Percentiles rank a stretch among this genome's conserved stretches.
Conservation (phyloP, 148 eudicot genomes). For the Heliosperma pusillum region DNA sequence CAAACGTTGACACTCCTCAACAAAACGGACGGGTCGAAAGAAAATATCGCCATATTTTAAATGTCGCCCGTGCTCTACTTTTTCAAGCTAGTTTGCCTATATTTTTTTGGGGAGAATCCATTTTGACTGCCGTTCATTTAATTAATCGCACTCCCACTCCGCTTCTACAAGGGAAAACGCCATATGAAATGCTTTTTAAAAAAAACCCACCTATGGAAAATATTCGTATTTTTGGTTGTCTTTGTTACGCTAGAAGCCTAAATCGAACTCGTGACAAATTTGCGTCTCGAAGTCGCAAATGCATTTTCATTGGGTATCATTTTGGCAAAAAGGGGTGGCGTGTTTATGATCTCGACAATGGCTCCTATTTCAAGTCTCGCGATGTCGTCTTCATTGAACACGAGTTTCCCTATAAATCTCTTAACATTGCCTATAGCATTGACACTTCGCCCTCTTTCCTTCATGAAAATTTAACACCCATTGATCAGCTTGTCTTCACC, state of each 20-base stretch:
- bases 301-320: slow-evolving; percentile 13
- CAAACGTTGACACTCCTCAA: slow-evolving; percentile 1
- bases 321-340: slow-evolving; percentile 1
- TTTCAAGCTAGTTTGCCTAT: slow-evolving; percentile 1
- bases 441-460: no score
- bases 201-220: not conserved
- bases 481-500: no score
- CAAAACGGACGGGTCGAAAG: slow-evolving; percentile 14
- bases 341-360: not conserved
- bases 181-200: not conserved
- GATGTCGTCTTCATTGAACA: no score
- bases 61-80: not conserved
- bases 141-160: slow-evolving; percentile 8
- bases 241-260: not conserved
- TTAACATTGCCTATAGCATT: no score
- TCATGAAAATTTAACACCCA: no score
- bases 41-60: slow-evolving; percentile 8
- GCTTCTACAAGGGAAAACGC: not conserved
- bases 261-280: not conserved
- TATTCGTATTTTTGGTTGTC: not conserved
- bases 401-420: no score
- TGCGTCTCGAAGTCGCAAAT: not conserved
- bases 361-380: no score
- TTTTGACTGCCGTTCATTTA: slow-evolving; percentile 7
- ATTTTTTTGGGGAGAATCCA: slow-evolving; percentile 11